Conservation (phyloP, 176 grass and related monocot genomes). For the Otatea glauca region DNA sequence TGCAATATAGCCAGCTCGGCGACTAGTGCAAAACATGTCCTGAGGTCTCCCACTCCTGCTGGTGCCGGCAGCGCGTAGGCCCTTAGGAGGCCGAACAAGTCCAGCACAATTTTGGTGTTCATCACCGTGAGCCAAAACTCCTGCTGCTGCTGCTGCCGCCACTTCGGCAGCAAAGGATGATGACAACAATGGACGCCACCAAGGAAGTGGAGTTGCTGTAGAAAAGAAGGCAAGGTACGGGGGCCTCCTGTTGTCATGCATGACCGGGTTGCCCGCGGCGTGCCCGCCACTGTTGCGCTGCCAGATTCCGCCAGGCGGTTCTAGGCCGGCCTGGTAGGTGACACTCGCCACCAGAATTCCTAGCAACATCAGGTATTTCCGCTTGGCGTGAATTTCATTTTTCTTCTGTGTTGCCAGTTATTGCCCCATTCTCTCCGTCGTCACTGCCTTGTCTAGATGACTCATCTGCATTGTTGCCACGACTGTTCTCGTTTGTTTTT, state of each 20-base stretch:
- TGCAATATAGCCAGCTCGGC: constrained; percentile 47
- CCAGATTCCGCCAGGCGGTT: constrained; percentile 37
- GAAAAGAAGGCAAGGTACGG: constrained; percentile 50
- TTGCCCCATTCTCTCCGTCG: no score
- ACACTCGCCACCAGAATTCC: constrained; percentile 48
- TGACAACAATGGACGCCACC: constrained; percentile 44
- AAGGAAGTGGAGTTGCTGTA: constrained; percentile 57
- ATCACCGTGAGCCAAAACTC: constrained; percentile 33
- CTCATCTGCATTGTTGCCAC: no score
- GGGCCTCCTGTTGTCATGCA: not conserved
- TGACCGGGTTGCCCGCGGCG: not conserved
- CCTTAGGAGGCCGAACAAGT: constrained; percentile 55
- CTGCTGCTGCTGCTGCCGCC: not conserved
- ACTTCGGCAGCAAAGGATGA: constrained; percentile 37
- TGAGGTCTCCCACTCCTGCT: constrained; percentile 35
- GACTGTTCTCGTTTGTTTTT: not conserved
- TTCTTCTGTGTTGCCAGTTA: not conserved
- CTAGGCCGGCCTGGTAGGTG: constrained; percentile 48
- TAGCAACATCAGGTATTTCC: constrained; percentile 48
- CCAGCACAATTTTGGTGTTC: constrained; percentile 45
- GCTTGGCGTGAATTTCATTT: not conserved
- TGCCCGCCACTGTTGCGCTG: not conserved
- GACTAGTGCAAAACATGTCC: constrained; percentile 45
- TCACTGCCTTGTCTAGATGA: not conserved
- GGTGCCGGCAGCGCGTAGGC: constrained; percentile 63